Conservation (phyloP, 2,329 filamentous ascomycete genomes). For the Aspergillus latus region DNA sequence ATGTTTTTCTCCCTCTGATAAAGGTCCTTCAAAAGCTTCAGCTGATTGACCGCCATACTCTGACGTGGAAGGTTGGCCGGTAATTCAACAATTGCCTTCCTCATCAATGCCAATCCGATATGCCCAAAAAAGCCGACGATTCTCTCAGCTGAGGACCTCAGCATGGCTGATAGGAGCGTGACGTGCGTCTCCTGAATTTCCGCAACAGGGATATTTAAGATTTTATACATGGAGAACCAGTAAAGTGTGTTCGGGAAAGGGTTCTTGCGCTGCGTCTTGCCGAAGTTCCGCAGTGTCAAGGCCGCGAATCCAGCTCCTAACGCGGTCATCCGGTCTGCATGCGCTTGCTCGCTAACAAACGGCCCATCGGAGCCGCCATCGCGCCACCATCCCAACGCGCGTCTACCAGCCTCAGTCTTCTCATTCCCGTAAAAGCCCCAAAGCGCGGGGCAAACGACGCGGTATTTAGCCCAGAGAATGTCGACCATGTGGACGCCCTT, state of each 20-base stretch:
- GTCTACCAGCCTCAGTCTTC: constrained; percentile 65
- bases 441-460: constrained; percentile 75
- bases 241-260: constrained; percentile 78
- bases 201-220: constrained; percentile 70
- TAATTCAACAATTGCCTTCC: constrained; percentile 71
- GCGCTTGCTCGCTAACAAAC: constrained; percentile 68
- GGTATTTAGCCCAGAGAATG: constrained; percentile 83
- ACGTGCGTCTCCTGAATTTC: constrained; percentile 73
- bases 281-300: constrained; percentile 79
- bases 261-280: constrained; percentile 65
- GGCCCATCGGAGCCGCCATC: constrained; percentile 50
- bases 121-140: constrained; percentile 81
- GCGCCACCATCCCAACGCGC: constrained; percentile 71
- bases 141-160: constrained; percentile 69
- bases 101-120: constrained; percentile 69
- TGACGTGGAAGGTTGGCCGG: constrained; percentile 49
- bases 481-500: constrained; percentile 70
- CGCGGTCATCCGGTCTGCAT: constrained; percentile 80
- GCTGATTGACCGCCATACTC: constrained; percentile 39
- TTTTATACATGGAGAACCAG: constrained; percentile 74
- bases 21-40: constrained; percentile 40
- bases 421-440: constrained; percentile 81
- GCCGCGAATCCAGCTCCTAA: constrained; percentile 81
- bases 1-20: constrained; percentile 40
- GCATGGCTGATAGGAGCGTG: constrained; percentile 68